Conservation (phyloP, 106 monocot genomes). For the Dendrobium chrysotoxum region DNA sequence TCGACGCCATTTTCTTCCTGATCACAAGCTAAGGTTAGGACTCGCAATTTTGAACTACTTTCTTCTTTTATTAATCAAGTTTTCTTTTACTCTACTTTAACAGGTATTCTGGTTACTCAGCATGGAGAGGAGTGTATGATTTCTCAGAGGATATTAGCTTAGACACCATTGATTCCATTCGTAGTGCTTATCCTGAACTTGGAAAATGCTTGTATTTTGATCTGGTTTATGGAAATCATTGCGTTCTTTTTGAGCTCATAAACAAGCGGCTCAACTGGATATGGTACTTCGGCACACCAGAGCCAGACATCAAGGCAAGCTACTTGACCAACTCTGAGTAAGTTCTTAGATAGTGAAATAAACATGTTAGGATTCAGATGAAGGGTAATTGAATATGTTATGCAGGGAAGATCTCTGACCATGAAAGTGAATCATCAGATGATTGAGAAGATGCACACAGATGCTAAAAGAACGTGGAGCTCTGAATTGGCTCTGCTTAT, state of each 20-base stretch:
- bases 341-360: not conserved
- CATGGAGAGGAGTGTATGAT: slow-evolving; percentile 87
- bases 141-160: slow-evolving; percentile 39
- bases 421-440: slow-evolving; percentile 34
- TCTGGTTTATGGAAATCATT: slow-evolving; percentile 51
- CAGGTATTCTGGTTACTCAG: slow-evolving; percentile 82
- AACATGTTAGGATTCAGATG: not conserved
- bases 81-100: no score
- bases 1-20: slow-evolving; percentile 51
- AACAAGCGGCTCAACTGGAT: slow-evolving; percentile 73
- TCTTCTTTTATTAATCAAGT: no score
- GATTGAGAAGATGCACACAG: slow-evolving; percentile 43
- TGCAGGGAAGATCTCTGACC: slow-evolving; percentile 57
- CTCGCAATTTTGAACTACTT: no score
- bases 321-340: not conserved
- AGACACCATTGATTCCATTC: slow-evolving; percentile 34
- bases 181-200: slow-evolving; percentile 58
- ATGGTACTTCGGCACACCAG: slow-evolving; percentile 74
- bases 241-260: slow-evolving; percentile 73
- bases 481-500: slow-evolving; percentile 47
- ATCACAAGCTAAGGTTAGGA: slow-evolving; percentile 58
- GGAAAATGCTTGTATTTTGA: slow-evolving; percentile 80
- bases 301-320: slow-evolving; percentile 54
- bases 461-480: slow-evolving; percentile 43
- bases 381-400: not conserved